phyloP scores from a whole-genome alignment of 805 yeast genomes.

The Metschnikowia lachancei region DNA sequence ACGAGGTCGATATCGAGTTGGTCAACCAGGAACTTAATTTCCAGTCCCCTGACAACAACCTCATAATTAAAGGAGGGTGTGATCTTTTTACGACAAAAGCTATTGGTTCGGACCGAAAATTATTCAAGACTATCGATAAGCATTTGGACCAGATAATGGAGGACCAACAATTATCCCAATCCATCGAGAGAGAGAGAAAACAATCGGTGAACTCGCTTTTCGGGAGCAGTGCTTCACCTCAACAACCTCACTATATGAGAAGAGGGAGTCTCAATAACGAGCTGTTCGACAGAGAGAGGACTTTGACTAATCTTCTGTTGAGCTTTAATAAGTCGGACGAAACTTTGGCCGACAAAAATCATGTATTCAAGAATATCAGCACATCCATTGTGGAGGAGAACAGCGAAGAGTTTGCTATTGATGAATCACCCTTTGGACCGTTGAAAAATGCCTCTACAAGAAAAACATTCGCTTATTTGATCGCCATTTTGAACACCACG shows the following conservation, averaged over 20 bases:
- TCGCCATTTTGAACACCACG: slow-evolving; percentile 85
- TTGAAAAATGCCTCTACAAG: slow-evolving; percentile 80
- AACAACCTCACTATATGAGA: slow-evolving; percentile 20
- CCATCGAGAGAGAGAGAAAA: slow-evolving; percentile 38
- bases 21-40: slow-evolving; percentile 72
- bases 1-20: slow-evolving; percentile 87
- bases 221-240: slow-evolving; percentile 40
- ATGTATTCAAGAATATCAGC: slow-evolving; percentile 10
- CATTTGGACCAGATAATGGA: slow-evolving; percentile 59
- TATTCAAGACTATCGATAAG: slow-evolving; percentile 82
- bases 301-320: slow-evolving; percentile 29
- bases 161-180: slow-evolving; percentile 42
- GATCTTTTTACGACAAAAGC: slow-evolving; percentile 95
- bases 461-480: slow-evolving; percentile 84
- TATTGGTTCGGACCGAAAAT: slow-evolving; percentile 82
- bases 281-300: slow-evolving; percentile 24
- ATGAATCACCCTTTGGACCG: slow-evolving; percentile 85
- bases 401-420: slow-evolving; percentile 25
- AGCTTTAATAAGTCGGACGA: slow-evolving; percentile 20
- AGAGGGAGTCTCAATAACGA: slow-evolving; percentile 26
- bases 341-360: slow-evolving; percentile 2
- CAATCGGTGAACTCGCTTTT: slow-evolving; percentile 35
- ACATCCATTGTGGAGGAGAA: slow-evolving; percentile 15
- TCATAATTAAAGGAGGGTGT: slow-evolving; percentile 75
- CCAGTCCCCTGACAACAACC: slow-evolving; percentile 42